phyloP scores from a whole-genome alignment of 768 basidiomycete species.

The Crepidotus variabilis region DNA sequence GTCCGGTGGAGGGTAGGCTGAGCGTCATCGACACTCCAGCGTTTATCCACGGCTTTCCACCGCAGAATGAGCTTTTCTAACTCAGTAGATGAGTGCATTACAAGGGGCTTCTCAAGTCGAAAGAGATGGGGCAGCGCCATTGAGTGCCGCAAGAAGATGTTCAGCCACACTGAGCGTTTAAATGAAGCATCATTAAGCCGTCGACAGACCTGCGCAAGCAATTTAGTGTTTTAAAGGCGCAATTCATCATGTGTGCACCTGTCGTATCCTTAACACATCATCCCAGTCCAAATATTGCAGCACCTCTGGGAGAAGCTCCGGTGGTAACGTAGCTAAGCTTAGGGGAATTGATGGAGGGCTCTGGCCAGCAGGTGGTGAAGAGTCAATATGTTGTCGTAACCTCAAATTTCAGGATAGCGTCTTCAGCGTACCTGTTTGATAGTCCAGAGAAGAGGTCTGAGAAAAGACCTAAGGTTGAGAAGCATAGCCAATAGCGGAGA shows the following conservation, averaged over 20 bases:
- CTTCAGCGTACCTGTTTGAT: too few species aligned
- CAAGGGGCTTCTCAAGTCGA: conserved; percentile 4
- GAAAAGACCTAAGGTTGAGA: not conserved
- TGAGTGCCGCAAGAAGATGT: not conserved
- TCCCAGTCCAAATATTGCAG: conserved; percentile 1
- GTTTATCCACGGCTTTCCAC: not conserved
- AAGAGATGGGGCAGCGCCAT: not conserved
- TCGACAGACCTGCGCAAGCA: not conserved
- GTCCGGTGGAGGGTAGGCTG: not conserved
- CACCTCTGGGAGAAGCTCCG: not conserved
- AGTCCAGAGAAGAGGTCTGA: not conserved
- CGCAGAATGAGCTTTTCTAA: conserved; percentile 2
- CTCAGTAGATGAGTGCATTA: not conserved
- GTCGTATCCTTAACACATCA: not conserved
- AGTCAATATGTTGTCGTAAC: not conserved
- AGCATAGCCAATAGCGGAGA: not conserved
- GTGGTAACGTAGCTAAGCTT: not conserved
- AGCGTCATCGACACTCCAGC: not conserved
- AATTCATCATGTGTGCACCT: not conserved
- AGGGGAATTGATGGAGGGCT: not conserved
- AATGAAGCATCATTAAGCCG: not conserved
- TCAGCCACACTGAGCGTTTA: not conserved
- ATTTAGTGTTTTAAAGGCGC: not conserved
- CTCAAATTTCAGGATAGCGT: not conserved
- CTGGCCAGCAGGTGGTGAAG: not conserved